phyloP scores from a whole-genome alignment of 768 basidiomycete species.

The Phlebiopsis flavidoalba region DNA sequence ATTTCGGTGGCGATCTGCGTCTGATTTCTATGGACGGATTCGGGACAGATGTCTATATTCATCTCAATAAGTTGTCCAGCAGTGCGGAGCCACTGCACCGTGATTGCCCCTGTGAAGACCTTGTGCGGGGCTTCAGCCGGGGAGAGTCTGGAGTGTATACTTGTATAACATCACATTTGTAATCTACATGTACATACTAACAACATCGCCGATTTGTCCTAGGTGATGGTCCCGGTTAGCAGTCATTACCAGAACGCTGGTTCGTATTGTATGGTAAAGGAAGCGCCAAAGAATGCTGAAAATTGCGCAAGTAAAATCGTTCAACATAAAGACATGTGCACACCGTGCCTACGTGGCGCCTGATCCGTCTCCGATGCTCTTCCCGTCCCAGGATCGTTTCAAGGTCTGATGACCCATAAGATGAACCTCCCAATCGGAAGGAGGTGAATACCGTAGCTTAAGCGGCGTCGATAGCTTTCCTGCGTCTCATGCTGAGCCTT shows the following conservation, averaged over 20 bases:
- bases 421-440: conserved; percentile 1
- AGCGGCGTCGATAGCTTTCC: not conserved
- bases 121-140: not conserved
- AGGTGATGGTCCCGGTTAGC: not conserved
- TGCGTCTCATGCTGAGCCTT: not conserved
- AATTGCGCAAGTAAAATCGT: too few species aligned
- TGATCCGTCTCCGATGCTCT: not conserved
- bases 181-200: conserved; percentile 9
- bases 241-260: not conserved
- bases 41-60: conserved; percentile 92
- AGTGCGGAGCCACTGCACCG: conserved; percentile 74
- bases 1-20: conserved; percentile 90
- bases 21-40: conserved; percentile 99
- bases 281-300: not conserved
- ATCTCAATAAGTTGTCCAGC: conserved; percentile 80
- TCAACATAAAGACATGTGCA: not conserved
- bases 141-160: not conserved
- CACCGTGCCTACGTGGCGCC: not conserved
- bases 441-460: not conserved
- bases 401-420: conserved; percentile 5
- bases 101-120: conserved; percentile 21
- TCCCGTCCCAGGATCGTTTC: conserved; percentile 14
- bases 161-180: conserved; percentile 8
- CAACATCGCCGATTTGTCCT: not conserved
- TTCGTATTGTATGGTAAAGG: not conserved